phyloP scores from a whole-genome alignment of 139 green algal genomes.

The Chlorella sorokiniana region DNA sequence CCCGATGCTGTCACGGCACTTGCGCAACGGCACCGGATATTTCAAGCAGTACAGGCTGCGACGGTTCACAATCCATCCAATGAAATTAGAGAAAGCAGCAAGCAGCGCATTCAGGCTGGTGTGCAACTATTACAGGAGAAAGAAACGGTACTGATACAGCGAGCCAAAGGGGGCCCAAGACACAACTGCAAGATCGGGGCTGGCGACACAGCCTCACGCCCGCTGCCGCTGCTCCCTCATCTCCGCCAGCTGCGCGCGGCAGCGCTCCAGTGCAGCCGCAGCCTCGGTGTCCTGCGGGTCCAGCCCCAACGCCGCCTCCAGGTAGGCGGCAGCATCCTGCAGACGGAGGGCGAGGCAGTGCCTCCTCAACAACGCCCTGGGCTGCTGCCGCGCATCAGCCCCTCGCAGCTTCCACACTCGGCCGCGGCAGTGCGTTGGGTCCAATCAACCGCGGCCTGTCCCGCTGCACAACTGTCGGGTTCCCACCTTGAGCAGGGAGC shows the following conservation, averaged over 20 bases:
- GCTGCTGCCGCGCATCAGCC: no score
- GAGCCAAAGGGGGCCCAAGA: no score
- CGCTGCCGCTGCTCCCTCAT: constrained; percentile 4
- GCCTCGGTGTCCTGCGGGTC: not conserved
- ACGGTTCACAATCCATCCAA: no score
- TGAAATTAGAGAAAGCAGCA: no score
- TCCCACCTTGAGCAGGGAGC: constrained; percentile 18
- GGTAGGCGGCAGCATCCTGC: constrained; percentile 19
- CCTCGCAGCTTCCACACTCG: no score
- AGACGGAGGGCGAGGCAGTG: not conserved
- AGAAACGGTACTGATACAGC: no score
- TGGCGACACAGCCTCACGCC: not conserved
- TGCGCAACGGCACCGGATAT: no score
- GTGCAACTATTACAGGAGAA: no score
- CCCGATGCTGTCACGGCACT: no score
- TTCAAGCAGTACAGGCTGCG: no score
- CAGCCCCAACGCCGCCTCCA: not conserved
- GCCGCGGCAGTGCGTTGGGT: not conserved
- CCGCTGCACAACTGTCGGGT: not conserved
- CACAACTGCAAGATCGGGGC: not conserved
- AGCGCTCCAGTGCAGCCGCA: not conserved
- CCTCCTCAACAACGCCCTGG: not conserved
- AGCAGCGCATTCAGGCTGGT: no score
- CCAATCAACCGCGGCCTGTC: not conserved
- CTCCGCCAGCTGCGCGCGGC: not conserved